Conservation (phyloP, 345 rosid species). For the Cardamine occulta region DNA sequence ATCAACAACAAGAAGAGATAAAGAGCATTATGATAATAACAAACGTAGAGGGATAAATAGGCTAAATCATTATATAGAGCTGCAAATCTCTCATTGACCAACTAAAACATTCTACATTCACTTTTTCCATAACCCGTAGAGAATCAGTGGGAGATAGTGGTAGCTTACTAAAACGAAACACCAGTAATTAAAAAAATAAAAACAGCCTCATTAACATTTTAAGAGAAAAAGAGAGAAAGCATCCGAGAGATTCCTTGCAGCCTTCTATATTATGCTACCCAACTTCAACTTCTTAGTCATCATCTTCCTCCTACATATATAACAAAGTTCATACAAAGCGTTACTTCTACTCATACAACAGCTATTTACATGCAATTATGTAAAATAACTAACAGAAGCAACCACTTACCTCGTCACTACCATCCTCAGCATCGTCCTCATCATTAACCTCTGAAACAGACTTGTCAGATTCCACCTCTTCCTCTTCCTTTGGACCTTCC, state of each 20-base stretch:
- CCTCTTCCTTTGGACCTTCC: conserved; percentile 76
- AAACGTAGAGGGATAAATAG: background rate
- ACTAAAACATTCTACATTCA: conserved; percentile 27
- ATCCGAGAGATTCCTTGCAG: conserved; percentile 34
- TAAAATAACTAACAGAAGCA: background rate
- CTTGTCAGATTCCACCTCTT: conserved; percentile 91
- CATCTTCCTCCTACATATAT: conserved; percentile 69
- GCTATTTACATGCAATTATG: background rate
- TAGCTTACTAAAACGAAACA: conserved; percentile 36
- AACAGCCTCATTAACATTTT: conserved; percentile 28
- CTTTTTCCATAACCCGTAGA: conserved; percentile 31
- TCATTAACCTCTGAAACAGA: conserved; percentile 91
- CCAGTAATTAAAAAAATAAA: background rate
- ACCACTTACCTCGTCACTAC: conserved; percentile 66
- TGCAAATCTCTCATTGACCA: conserved; percentile 49
- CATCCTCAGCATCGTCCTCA: conserved; percentile 83
- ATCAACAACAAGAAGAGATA: background rate
- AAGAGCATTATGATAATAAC: background rate
- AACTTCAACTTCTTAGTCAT: conserved; percentile 61
- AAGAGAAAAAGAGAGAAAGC: background rate
- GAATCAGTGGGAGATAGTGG: conserved; percentile 35
- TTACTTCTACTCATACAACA: background rate
- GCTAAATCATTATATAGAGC: conserved; percentile 21
- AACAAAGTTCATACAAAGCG: background rate
- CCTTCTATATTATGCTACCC: conserved; percentile 43